These are phyloP conservation scores for Metschnikowia dekortorum DNA, from an alignment of 805 yeast genomes.

Conservation along the genomic window DNA sequence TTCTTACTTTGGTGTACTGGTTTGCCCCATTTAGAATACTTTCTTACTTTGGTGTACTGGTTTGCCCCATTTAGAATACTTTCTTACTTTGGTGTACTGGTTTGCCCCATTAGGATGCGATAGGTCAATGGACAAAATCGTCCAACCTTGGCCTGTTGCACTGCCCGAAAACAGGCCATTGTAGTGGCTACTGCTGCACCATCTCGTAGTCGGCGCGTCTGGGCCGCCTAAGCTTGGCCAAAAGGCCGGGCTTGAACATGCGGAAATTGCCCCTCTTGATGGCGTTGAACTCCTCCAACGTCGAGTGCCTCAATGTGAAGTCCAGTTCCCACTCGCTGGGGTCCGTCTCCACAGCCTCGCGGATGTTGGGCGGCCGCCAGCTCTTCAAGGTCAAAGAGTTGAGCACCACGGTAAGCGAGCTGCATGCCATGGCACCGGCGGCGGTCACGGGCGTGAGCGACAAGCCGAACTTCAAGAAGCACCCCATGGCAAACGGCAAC, in stretches of 20 bases:
- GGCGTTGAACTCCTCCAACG: constrained; percentile 13
- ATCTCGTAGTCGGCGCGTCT: not conserved
- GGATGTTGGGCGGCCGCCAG: constrained; percentile 45
- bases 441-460: constrained; percentile 86
- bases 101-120: no score
- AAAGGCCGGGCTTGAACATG: not conserved
- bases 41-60: no score
- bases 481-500: constrained; percentile 93
- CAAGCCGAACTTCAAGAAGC: constrained; percentile 70
- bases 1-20: no score
- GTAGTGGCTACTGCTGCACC: not conserved
- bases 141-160: no score
- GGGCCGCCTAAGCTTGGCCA: not conserved
- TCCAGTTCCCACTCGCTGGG: constrained; percentile 6
- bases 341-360: constrained; percentile 1
- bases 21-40: no score
- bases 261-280: constrained; percentile 2
- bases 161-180: no score
- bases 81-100: no score
- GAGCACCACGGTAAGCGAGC: constrained; percentile 83
- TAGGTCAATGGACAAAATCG: no score
- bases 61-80: no score
- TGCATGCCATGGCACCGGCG: constrained; percentile 87
- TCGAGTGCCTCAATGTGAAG: constrained; percentile 12
- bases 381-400: constrained; percentile 69